phyloP scores from a whole-genome alignment of 1,139 yeast genomes.

The Geotrichum macrosporum region DNA sequence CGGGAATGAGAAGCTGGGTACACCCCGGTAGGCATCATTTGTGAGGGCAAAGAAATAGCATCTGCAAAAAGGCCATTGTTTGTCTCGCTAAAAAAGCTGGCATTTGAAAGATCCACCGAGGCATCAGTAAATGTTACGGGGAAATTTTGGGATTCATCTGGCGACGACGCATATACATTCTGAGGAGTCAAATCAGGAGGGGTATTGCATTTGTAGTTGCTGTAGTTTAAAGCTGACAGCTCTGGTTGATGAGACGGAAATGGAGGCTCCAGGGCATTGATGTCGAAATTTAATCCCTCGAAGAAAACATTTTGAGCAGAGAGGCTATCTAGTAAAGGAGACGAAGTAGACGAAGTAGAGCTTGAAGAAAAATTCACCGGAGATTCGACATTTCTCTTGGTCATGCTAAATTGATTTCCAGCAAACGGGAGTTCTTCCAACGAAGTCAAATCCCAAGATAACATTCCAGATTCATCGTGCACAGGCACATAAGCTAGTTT shows the following conservation, averaged over 20 bases:
- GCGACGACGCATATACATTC: background rate
- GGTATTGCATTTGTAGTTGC: background rate
- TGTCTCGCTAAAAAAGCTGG: background rate
- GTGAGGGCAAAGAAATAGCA: background rate
- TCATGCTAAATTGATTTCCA: background rate
- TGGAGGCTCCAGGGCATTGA: background rate
- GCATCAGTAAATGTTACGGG: background rate
- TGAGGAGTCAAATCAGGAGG: conserved; percentile 3
- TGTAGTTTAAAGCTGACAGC: background rate
- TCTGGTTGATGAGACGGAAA: background rate
- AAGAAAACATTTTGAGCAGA: background rate
- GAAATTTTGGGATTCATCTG: background rate
- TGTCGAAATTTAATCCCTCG: background rate
- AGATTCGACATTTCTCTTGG: background rate
- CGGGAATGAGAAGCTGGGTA: conserved; percentile 5
- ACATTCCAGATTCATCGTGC: background rate
- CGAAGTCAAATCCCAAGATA: conserved; percentile 5
- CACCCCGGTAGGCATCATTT: background rate
- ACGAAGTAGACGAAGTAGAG: background rate
- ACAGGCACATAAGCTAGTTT: conserved; percentile 2
- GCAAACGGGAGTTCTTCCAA: conserved; percentile 5
- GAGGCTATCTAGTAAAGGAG: background rate
- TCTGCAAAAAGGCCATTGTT: background rate
- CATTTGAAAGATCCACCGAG: background rate
- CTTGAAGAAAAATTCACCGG: background rate